Conservation (phyloP, 257 asterid genomes). For the Rubia yunnanensis region DNA sequence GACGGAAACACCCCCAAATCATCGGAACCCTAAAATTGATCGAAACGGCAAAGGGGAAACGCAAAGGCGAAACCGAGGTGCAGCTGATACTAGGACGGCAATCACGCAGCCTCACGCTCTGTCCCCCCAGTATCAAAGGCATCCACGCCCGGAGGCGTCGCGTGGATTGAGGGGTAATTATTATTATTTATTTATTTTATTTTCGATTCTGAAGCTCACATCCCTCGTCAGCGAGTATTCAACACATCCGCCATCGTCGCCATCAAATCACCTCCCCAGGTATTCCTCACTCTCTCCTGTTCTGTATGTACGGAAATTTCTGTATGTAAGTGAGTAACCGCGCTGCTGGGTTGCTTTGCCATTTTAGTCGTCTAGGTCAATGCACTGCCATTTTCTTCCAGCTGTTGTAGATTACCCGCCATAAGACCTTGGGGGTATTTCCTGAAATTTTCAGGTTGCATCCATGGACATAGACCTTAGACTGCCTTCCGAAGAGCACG, state of each 20-base stretch:
- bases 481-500: slow-evolving; percentile 79
- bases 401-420: too few species aligned
- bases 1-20: neutral
- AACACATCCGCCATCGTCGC: neutral
- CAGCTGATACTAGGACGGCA: neutral
- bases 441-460: neutral
- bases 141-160: slow-evolving; percentile 67
- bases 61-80: neutral
- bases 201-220: slow-evolving; percentile 3
- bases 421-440: too few species aligned
- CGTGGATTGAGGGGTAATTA: slow-evolving; percentile 32
- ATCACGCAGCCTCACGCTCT: neutral
- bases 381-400: too few species aligned
- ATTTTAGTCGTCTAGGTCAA: neutral
- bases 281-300: neutral
- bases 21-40: slow-evolving; percentile 9
- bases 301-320: neutral
- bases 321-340: neutral
- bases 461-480: slow-evolving; percentile 88
- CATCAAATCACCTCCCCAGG: neutral
- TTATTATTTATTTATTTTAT: neutral
- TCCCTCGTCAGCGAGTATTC: slow-evolving; percentile 11
- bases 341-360: neutral
- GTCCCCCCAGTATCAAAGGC: slow-evolving; percentile 9
- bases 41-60: neutral